Evolutionary conservation across 176 grass and related monocot species (phyloP).

Genomic region (Carex pumila): DNA sequence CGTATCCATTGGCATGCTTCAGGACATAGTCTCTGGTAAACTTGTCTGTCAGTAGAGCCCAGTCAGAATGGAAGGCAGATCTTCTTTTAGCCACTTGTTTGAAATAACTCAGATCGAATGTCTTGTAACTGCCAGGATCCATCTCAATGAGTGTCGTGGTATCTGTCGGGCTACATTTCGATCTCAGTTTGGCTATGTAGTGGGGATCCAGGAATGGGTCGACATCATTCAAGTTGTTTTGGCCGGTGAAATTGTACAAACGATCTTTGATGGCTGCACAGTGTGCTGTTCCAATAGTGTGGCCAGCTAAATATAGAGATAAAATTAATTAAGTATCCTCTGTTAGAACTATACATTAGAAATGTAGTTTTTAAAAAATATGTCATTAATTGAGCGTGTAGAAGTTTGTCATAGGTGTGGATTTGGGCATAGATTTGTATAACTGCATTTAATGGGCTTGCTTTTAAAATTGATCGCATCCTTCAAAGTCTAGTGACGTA

Average conservation of each 20-base stretch:
- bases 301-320: constrained; percentile 16
- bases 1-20: constrained; percentile 31
- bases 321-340: background rate
- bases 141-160: constrained; percentile 42
- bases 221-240: constrained; percentile 7
- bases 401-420: too few relatives aligned
- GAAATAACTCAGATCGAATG: constrained; percentile 69
- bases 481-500: too few relatives aligned
- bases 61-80: constrained; percentile 62
- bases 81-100: constrained; percentile 32
- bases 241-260: constrained; percentile 56
- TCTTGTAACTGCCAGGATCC: constrained; percentile 71
- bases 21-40: constrained; percentile 44
- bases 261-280: constrained; percentile 37
- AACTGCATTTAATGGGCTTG: too few relatives aligned
- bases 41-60: constrained; percentile 33
- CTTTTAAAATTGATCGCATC: too few relatives aligned
- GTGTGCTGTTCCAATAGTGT: constrained; percentile 56
- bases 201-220: constrained; percentile 48
- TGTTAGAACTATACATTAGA: background rate
- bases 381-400: too few relatives aligned
- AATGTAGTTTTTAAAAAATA: too few relatives aligned
- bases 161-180: constrained; percentile 34
- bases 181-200: constrained; percentile 44
- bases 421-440: too few relatives aligned